Evolutionary conservation across 164 flowering plant genomes (phyloP).

Genomic region (Aristolochia contorta): DNA sequence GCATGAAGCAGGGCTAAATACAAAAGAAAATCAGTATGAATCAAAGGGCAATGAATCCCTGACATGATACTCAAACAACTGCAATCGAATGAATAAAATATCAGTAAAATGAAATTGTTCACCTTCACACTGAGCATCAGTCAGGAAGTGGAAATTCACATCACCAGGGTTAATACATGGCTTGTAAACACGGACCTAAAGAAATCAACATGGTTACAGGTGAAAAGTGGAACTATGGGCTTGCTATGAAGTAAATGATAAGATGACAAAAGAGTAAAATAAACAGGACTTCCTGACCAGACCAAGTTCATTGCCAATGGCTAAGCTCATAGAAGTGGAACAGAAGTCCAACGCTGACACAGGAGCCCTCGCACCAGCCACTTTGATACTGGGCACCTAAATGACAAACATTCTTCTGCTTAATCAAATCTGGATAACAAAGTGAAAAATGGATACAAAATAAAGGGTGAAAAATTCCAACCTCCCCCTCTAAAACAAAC

Average conservation of each 20-base stretch:
- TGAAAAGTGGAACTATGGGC: no score
- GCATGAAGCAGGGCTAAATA: no score
- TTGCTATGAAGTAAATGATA: background rate
- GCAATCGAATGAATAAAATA: no score
- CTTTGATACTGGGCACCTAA: slow-evolving; percentile 46
- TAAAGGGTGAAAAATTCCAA: slow-evolving; percentile 18
- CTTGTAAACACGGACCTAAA: slow-evolving; percentile 55
- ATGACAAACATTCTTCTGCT: background rate
- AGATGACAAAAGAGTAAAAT: background rate
- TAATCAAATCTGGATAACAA: background rate
- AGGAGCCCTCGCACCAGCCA: slow-evolving; percentile 39
- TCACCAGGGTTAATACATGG: slow-evolving; percentile 29
- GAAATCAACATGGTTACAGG: slow-evolving; percentile 6
- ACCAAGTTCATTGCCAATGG: slow-evolving; percentile 74
- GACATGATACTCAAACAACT: no score
- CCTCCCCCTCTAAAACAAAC: slow-evolving; percentile 46
- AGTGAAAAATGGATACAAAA: background rate
- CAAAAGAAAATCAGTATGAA: no score
- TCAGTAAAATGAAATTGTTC: background rate
- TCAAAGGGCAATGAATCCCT: no score
- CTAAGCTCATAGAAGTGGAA: slow-evolving; percentile 35
- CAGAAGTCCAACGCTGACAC: slow-evolving; percentile 64
- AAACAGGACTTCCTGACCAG: slow-evolving; percentile 47
- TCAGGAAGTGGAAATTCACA: slow-evolving; percentile 38
- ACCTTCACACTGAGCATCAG: slow-evolving; percentile 36